Evolutionary conservation across 306 rosid species (phyloP).

Genomic region (Rubus idaeus): DNA sequence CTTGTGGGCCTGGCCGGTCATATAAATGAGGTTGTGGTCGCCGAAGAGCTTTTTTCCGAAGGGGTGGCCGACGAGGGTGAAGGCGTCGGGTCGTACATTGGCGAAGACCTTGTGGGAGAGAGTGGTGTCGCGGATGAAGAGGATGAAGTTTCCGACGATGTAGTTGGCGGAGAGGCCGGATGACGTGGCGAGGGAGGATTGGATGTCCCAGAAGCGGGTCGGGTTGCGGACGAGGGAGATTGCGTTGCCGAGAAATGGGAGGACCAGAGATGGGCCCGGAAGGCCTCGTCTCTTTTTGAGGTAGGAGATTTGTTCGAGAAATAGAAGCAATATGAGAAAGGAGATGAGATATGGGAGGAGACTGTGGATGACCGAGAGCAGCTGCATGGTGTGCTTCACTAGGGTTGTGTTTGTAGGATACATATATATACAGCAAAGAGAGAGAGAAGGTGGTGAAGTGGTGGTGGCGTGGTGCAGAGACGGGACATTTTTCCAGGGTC

Average conservation of each 20-base stretch:
- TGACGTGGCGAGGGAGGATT: slow-evolving; percentile 53
- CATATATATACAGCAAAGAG: too few species aligned
- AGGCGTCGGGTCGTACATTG: slow-evolving; percentile 78
- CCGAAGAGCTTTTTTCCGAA: slow-evolving; percentile 92
- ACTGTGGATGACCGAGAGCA: slow-evolving; percentile 6
- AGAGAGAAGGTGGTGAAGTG: too few species aligned
- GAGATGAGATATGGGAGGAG: slow-evolving; percentile 36
- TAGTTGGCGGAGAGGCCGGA: slow-evolving; percentile 77
- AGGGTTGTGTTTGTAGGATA: background rate
- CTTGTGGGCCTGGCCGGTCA: slow-evolving; percentile 79
- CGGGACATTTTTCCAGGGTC: background rate
- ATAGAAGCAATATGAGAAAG: slow-evolving; percentile 38
- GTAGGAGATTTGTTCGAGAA: slow-evolving; percentile 70
- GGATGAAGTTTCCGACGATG: slow-evolving; percentile 67
- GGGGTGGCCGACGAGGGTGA: slow-evolving; percentile 79
- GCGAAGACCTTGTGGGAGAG: slow-evolving; percentile 80
- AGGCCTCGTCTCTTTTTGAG: slow-evolving; percentile 41
- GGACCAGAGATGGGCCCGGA: slow-evolving; percentile 64
- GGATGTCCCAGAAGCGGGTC: slow-evolving; percentile 68
- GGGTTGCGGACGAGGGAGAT: slow-evolving; percentile 60
- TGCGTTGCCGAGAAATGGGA: slow-evolving; percentile 77
- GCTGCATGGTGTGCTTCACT: background rate
- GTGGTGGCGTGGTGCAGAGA: background rate
- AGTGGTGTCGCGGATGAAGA: slow-evolving; percentile 72
- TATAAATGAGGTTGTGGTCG: slow-evolving; percentile 80